Evolutionary conservation across 352 stramenopile genomes (phyloP), one percentile per base, ranked within the genome.

Genomic region (Plasmopara muralis): DNA sequence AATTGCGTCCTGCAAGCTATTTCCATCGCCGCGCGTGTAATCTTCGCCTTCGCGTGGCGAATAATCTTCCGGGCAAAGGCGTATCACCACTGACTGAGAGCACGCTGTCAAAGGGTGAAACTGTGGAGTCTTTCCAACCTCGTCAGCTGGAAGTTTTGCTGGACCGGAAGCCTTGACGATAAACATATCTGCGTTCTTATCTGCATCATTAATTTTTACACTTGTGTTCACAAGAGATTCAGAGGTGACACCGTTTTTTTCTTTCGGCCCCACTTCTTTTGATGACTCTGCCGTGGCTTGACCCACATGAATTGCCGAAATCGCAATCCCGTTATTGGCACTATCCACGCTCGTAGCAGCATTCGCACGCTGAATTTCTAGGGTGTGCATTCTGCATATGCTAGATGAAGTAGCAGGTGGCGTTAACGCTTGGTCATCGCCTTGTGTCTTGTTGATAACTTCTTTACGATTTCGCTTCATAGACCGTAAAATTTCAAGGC

Each of bases 51-150:
- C 35, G 37, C 34, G 42, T 13, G 64, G 60, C 12, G 50, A 72
- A 47, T 69, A 81, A 43, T 90, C 79, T 29, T 84, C 74, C 12
- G 62, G 51, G 4, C 57, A 78, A 14, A 92, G 48, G 2, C 60
- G 65, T 52, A 92, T 89, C 43, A 92, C 77, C 14, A 88, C 14
- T 10, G 75, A 87, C 60, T 92, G 76, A 10, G 63, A 72, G 15
- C 66, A 68, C 2, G 78, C 81, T n/a, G 78, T 89, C 43, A 89
- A 31, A 12, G 78, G 81, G 9, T 68, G 68, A 15, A 85, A 68
- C 38, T 73, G 59, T 4, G 63, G 61, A 5, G 64, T 72, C 34
- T 38, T 57, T 45, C 28, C 48, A 31, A 16, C 10, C 12, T 9
- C 6, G 43, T 57, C 20, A 18, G 14, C 41, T 35, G 28, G 38